Base-by-base conservation (phyloP, 2,329 filamentous ascomycete species). In the Fusarium sp. region DNA sequence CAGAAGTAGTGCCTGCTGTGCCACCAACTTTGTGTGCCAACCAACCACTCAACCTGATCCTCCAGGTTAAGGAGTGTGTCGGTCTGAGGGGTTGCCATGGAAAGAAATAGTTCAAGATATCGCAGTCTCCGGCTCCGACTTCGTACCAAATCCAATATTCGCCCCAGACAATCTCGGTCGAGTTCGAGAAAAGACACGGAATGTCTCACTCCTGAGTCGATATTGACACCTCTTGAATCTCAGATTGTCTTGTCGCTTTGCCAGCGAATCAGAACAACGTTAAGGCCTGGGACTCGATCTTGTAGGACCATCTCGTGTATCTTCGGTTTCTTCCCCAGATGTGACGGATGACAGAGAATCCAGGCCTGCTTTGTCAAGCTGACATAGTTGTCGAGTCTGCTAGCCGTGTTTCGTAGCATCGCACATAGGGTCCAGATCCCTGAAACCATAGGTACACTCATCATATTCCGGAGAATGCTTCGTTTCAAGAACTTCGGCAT, bases 361-460 rank as follows among this genome's bases (percentile, higher is more conserved):
- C 51, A 53, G n/a, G 46, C 46, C 57, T 68, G 56, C 49, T 77
- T 74, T 72, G 65, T 77, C 71, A 75, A 71, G 66, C 64, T 74
- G 74, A 65, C 70, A 68, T 63, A 68, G 42, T 40, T 57, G 42
- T 64, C 55, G 61, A 51, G 63, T 69, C 44, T 71, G 22, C 44
- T 42, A 63, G 56, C 33, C 29, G n/a, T 17, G 42, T 56, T 55
- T 33, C 64, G 49, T 64, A 17, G 38, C 35, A 62, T 44, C 49
- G 14, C 24, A 35, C 14, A 20, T 55, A 40, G 36, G 35, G 57
- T 44, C 38, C 46, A 27, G 22, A 59, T 60, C 9, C n/a, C 53
- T 57, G 58, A 56, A 40, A 33, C 14, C 29, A 49, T 66, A 29
- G 31, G 35, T 63, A 20, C 38, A 56, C 17, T 46, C 49, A 22